phyloP scores from a whole-genome alignment of 805 yeast genomes.

The Kodamaea kakaduensis region DNA sequence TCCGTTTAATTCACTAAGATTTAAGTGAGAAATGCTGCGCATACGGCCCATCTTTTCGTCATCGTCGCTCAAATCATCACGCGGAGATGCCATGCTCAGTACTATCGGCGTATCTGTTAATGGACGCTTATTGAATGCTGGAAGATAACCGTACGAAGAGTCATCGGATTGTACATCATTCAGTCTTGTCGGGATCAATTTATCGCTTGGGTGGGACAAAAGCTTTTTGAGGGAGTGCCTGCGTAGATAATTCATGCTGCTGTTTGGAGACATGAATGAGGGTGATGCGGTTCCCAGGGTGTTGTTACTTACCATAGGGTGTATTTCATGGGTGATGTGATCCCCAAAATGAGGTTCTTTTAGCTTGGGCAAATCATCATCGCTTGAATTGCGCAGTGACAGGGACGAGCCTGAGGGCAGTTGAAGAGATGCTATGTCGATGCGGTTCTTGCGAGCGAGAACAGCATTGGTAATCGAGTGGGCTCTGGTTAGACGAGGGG shows the following conservation, averaged over 20 bases:
- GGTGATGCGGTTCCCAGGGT: constrained; percentile 9
- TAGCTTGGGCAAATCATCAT: constrained; percentile 12
- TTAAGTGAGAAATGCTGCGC: constrained; percentile 38
- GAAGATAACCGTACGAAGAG: constrained; percentile 26
- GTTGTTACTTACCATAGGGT: too few species aligned
- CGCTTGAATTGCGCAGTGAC: constrained; percentile 14
- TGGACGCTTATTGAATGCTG: constrained; percentile 68
- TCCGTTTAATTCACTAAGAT: constrained; percentile 25
- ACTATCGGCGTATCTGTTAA: constrained; percentile 70
- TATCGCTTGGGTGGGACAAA: constrained; percentile 14
- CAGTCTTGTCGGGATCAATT: constrained; percentile 10
- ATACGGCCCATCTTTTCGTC: constrained; percentile 28
- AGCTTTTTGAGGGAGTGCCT: constrained; percentile 14
- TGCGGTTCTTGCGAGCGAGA: constrained; percentile 17
- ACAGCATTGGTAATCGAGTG: constrained; percentile 25
- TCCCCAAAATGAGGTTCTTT: constrained; percentile 3
- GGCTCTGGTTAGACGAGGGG: constrained; percentile 11
- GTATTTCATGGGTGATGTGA: constrained; percentile 9
- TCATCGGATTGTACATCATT: constrained; percentile 14
- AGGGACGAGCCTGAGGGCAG: constrained; percentile 9
- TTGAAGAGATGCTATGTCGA: constrained; percentile 5
- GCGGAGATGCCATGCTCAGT: constrained; percentile 55
- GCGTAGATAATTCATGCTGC: constrained; percentile 11
- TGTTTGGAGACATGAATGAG: constrained; percentile 7
- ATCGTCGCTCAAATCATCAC: constrained; percentile 22